Evolutionary conservation across 2,329 filamentous ascomycete species (phyloP), one percentile per base, ranked within the genome.

Genomic region (Aaosphaeria arxii): DNA sequence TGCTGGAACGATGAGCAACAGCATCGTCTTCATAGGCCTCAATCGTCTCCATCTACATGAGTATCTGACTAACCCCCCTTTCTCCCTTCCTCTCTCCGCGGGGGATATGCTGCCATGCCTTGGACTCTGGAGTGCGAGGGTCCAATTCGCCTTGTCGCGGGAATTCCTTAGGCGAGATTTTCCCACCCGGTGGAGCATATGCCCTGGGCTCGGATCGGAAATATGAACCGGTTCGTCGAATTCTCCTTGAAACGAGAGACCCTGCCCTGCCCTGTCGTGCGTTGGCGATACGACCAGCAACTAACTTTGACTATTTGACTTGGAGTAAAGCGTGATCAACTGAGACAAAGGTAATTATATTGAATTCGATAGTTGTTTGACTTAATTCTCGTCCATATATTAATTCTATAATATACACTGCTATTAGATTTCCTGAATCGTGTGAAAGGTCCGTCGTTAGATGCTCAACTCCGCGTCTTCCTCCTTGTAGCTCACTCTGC

Each of bases 401-500:
- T 24, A 24, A 24, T 24, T 24, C 17, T 36, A 36, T 9, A 36
- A 36, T 36, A 36, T 36, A 36, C 9, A 36, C 7, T 36, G n/a
- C 9, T 36, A 36, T 36, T 36, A 9, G 33, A 9, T 36, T 36
- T 36, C 33, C 33, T 36, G n/a, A 9, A 9, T 36, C n/a, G 33
- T 9, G 33, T n/a, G n/a, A 36, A n/a, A 36, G 17, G 17, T 24
- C 17, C 17, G 17, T 24, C 17, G 17, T 36, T 36, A 36, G 7
- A 36, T n/a, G 33, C 48, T 59, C 57, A 63, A 62, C 44, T 61
- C 61, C 28, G 63, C 64, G 7, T 66, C 64, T 44, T 67, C 66
- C 43, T 69, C 66, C 45, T 66, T 67, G 56, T 70, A 70, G 47
- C 61, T 67, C 4, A 70, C 59, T 44, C 52, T 56, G 9, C 46